A percentile compares a stretch with the other conserved stretches of the same genome.
Conservation (phyloP, 75 land plant species). For the Isoetes taiwanensis region DNA sequence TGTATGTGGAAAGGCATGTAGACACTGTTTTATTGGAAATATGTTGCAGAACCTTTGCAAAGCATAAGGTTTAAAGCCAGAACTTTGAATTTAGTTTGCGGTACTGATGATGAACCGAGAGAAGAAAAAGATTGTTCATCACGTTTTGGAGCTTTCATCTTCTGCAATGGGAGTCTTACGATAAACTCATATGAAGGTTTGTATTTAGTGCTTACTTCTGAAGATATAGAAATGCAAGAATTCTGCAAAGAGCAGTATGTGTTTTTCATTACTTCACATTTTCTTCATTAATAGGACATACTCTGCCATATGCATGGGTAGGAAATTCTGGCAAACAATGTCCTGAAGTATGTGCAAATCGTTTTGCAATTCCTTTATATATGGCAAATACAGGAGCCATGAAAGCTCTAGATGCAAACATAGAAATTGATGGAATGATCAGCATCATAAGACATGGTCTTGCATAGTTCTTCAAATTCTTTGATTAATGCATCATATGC, state of each 20-base stretch:
- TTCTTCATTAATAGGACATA: constrained; percentile 57
- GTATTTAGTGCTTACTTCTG: constrained; percentile 50
- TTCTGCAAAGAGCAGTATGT: constrained; percentile 74
- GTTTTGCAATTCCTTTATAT: constrained; percentile 63
- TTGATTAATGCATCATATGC: constrained; percentile 81
- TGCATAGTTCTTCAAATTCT: constrained; percentile 64
- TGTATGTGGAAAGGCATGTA: no score
- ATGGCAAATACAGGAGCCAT: no score
- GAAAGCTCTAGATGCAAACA: constrained; percentile 48
- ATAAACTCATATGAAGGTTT: constrained; percentile 47
- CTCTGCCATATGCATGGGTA: constrained; percentile 79
- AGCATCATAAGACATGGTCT: constrained; percentile 77
- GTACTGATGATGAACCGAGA: no score
- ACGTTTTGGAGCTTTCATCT: no score
- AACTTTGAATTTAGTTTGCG: no score
- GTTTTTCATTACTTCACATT: constrained; percentile 90
- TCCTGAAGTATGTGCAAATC: constrained; percentile 66
- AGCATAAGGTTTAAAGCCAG: no score
- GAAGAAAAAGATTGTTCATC: no score
- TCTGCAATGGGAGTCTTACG: constrained; percentile 20
- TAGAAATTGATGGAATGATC: constrained; percentile 75
- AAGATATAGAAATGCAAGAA: constrained; percentile 58
- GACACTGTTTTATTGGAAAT: no score
- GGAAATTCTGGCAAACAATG: constrained; percentile 68
- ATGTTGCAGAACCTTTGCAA: no score